phyloP scores from a whole-genome alignment of 2,329 filamentous ascomycete species.

The Penicillium sp. region DNA sequence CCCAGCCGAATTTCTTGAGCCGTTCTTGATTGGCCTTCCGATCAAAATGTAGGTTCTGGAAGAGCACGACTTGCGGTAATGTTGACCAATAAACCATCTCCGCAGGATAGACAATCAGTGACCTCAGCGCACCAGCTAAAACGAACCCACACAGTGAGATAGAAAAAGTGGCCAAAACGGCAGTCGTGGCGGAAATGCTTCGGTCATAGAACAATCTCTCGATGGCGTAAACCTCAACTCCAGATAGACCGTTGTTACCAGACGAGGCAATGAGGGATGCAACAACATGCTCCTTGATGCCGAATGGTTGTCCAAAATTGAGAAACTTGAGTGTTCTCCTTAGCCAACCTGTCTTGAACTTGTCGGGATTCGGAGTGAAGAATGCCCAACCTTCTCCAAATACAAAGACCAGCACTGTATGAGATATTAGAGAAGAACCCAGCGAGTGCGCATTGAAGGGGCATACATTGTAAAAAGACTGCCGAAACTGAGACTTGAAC shows the following conservation, averaged over 20 bases:
- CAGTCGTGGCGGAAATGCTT: conserved; percentile 25
- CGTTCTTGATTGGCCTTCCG: background rate
- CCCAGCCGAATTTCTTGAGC: conserved; percentile 31
- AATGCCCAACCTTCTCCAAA: conserved; percentile 19
- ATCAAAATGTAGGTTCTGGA: conserved; percentile 35
- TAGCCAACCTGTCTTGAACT: conserved; percentile 15
- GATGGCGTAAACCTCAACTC: conserved; percentile 21
- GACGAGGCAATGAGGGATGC: conserved; percentile 22
- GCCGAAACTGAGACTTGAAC: conserved; percentile 17
- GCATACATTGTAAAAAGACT: conserved; percentile 21
- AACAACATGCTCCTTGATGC: conserved; percentile 19
- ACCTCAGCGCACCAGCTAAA: conserved; percentile 28
- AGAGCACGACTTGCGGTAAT: conserved; percentile 34
- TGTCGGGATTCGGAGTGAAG: conserved; percentile 15
- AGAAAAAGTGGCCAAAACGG: conserved; percentile 10
- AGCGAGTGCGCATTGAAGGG: background rate
- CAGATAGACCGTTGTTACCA: conserved; percentile 20
- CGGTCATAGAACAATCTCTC: conserved; percentile 21
- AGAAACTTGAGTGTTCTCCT: conserved; percentile 17
- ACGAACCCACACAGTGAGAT: conserved; percentile 31
- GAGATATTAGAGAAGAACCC: background rate
- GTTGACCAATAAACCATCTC: conserved; percentile 38
- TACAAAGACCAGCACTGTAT: conserved; percentile 17
- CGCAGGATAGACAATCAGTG: conserved; percentile 33
- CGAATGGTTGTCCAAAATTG: conserved; percentile 22